phyloP scores from a whole-genome alignment of 2,329 filamentous ascomycete species.

The Sarocladium oryzae region DNA sequence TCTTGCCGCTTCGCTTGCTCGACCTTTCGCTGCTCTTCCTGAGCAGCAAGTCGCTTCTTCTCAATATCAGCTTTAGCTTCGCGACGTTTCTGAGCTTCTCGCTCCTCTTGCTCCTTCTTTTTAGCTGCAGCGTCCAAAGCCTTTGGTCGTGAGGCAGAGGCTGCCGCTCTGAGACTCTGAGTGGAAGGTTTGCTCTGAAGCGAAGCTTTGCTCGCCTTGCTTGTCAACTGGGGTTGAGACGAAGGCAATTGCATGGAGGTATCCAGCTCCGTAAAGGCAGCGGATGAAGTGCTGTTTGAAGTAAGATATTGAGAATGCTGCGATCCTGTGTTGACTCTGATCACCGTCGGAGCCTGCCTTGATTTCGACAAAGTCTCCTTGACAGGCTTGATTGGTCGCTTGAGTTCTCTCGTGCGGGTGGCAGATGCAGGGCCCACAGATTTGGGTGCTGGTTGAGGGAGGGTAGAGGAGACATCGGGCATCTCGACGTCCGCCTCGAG shows the following conservation, averaged over 20 bases:
- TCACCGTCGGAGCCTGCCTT: slow-evolving; percentile 64
- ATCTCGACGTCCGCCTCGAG: slow-evolving; percentile 47
- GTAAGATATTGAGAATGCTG: slow-evolving; percentile 55
- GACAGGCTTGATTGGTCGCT: slow-evolving; percentile 55
- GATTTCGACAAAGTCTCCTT: slow-evolving; percentile 53
- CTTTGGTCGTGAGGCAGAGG: slow-evolving; percentile 60
- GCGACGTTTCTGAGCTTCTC: slow-evolving; percentile 69
- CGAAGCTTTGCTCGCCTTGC: slow-evolving; percentile 62
- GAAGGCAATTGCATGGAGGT: slow-evolving; percentile 22
- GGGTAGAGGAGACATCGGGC: slow-evolving; percentile 42
- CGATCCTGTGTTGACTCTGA: slow-evolving; percentile 62
- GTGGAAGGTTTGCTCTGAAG: slow-evolving; percentile 51
- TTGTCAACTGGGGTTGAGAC: slow-evolving; percentile 42
- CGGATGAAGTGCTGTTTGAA: slow-evolving; percentile 21
- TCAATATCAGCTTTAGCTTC: slow-evolving; percentile 79
- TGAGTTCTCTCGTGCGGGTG: slow-evolving; percentile 45
- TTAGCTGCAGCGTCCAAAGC: slow-evolving; percentile 69
- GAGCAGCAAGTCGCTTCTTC: slow-evolving; percentile 61
- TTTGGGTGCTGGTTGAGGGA: slow-evolving; percentile 56
- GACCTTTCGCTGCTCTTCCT: slow-evolving; percentile 58
- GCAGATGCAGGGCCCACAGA: slow-evolving; percentile 39
- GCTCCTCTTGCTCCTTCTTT: slow-evolving; percentile 81
- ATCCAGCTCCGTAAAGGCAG: background rate
- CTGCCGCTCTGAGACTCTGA: slow-evolving; percentile 53
- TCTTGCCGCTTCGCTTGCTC: slow-evolving; percentile 56